Conservation (phyloP, 306 rosid genomes). For the Glycine soja region DNA sequence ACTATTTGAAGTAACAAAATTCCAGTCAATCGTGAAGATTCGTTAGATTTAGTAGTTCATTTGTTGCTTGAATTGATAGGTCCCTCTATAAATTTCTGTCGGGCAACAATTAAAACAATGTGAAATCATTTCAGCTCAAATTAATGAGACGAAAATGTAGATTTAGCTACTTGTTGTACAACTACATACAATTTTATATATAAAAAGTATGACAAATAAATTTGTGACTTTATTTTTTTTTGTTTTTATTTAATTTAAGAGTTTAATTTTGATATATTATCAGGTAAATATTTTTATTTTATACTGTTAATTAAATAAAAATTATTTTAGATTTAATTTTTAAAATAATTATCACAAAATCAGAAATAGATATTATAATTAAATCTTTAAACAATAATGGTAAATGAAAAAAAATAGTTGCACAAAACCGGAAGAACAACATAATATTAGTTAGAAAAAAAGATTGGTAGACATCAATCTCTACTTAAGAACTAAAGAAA, state of each 20-base stretch:
- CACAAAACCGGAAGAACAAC: neutral
- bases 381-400: neutral
- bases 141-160: slow-evolving; percentile 39
- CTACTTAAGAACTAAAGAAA: no score
- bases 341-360: neutral
- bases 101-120: neutral
- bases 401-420: neutral
- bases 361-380: neutral
- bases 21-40: slow-evolving; percentile 56
- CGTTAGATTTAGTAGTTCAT: slow-evolving; percentile 43
- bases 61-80: slow-evolving; percentile 31
- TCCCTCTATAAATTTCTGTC: slow-evolving; percentile 40
- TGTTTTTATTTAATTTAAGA: no score
- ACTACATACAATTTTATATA: neutral
- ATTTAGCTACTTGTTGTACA: slow-evolving; percentile 18
- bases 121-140: slow-evolving; percentile 6
- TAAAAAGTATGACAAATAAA: no score
- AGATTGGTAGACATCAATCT: no score
- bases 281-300: neutral
- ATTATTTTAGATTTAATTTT: neutral
- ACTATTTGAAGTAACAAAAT: slow-evolving; percentile 30
- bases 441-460: no score
- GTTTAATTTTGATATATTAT: neutral
- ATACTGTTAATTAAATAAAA: neutral
- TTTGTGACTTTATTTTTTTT: no score